Evolutionary conservation across 768 basidiomycete genomes (phyloP).

Genomic region (Cyathus striatus): DNA sequence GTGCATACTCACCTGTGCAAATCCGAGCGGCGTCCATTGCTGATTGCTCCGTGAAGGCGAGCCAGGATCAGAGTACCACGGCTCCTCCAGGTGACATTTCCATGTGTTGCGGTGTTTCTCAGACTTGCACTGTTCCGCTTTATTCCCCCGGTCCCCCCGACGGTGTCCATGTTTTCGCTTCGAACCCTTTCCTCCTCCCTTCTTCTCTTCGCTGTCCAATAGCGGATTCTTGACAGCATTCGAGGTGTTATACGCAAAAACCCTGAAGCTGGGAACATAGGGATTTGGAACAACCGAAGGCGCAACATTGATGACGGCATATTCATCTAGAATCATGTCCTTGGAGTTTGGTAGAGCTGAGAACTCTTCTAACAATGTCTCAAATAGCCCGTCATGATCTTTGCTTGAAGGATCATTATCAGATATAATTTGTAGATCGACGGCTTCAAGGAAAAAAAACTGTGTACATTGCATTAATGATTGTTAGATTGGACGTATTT

Average conservation of each 20-base stretch:
- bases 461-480: conserved; percentile 14
- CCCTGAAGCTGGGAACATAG: conserved; percentile 74
- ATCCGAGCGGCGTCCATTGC: conserved; percentile 73
- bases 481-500: conserved; percentile 1
- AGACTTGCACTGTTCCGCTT: conserved; percentile 40
- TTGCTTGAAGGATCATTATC: conserved; percentile 14
- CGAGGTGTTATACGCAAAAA: conserved; percentile 79
- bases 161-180: conserved; percentile 46
- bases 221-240: conserved; percentile 14
- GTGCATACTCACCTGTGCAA: conserved; percentile 64
- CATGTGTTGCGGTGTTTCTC: conserved; percentile 53
- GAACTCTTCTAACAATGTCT: conserved; percentile 63
- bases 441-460: conserved; percentile 54
- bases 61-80: conserved; percentile 56
- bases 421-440: conserved; percentile 44
- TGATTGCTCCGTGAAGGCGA: conserved; percentile 71
- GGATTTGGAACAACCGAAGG: conserved; percentile 86
- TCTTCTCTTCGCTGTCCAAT: conserved; percentile 15
- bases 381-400: conserved; percentile 37
- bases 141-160: conserved; percentile 40
- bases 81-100: conserved; percentile 55
- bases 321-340: conserved; percentile 56
- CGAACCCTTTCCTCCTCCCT: conserved; percentile 10
- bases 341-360: conserved; percentile 48
- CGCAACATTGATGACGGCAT: conserved; percentile 72